phyloP scores from a whole-genome alignment of 345 rosid genomes.

The Geranium rotundifolium region DNA sequence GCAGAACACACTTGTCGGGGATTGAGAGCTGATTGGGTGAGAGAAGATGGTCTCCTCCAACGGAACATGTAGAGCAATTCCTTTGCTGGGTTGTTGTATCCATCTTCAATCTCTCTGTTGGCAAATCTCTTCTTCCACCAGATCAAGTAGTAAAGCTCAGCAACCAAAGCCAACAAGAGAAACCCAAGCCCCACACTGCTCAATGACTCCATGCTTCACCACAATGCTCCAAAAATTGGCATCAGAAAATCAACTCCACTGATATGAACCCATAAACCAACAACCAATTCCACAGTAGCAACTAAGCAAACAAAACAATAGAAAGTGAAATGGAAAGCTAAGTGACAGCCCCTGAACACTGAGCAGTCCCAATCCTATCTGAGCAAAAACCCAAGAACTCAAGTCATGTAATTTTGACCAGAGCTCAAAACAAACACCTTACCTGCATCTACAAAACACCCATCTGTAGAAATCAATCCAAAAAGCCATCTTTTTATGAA shows the following conservation, averaged over 20 bases:
- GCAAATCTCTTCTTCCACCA: conserved; percentile 77
- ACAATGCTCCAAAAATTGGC: background rate
- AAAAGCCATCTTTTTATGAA: conserved; percentile 17
- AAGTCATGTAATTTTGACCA: conserved; percentile 18
- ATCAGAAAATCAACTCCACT: background rate
- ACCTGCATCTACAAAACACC: conserved; percentile 10
- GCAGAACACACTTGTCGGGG: conserved; percentile 19
- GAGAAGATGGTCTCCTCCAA: conserved; percentile 40
- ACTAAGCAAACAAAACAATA: background rate
- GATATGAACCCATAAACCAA: background rate
- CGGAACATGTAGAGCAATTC: conserved; percentile 75
- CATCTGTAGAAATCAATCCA: conserved; percentile 13
- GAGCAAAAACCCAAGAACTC: conserved; percentile 10
- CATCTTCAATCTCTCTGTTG: conserved; percentile 38
- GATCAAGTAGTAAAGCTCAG: conserved; percentile 76
- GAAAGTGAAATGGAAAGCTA: background rate
- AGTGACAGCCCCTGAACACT: conserved; percentile 2
- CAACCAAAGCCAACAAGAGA: conserved; percentile 66
- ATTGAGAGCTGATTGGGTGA: conserved; percentile 26
- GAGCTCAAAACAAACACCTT: conserved; percentile 17
- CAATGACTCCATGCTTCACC: conserved; percentile 63
- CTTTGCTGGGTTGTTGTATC: conserved; percentile 52
- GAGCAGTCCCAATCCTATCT: conserved; percentile 21
- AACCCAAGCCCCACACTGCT: conserved; percentile 89
- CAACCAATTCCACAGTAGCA: background rate